Base-by-base conservation (phyloP, 352 stramenopile species). In the Globisporangium perplexum region DNA sequence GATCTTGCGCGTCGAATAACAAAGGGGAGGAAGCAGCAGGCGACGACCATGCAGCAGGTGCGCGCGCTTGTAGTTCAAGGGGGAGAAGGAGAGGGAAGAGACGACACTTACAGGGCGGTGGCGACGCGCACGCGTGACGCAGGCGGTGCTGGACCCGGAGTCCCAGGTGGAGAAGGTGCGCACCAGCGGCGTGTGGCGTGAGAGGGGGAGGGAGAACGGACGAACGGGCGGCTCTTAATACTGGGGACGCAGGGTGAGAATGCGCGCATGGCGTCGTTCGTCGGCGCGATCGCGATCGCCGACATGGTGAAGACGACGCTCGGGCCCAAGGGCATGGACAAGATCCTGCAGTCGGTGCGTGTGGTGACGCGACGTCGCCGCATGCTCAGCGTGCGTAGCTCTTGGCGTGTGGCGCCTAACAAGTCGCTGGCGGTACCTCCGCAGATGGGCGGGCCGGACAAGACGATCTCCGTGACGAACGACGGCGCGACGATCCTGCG, bases 251-350 rank as follows among this genome's bases (percentile, higher is more conserved):
- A 36, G 94, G 97, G 97, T 58, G 96, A 99, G 77, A 99, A 98
- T 83, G 97, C 97, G 55, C 95, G 97, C 60, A 88, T 99, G 72
- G 96, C 92, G 43, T 99, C 96, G 31, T 99, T 99, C 68, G 93
- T 99, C 31, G 97, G 97, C 55, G 97, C 97, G 42, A 99, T 99
- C 69, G 96, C 97, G 50, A 99, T 99, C 73, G 94, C 96, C 30
- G 97, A 99, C 75, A 91, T 99, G 63, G 97, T 99, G 28, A 99
- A 99, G 77, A 99, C 97, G 20, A 99, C 97, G 33, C 77, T 99
- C 12, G 97, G 97, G 17, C 97, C 97, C n/a, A 99, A 99, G 72
- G 97, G 97, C 28, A 99, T 99, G 96, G 97, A 99, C 79, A 99
- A 99, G 72, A 99, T 99, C 66, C 75, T 99, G 50, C 97, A 99